Evolutionary conservation across 2,329 filamentous ascomycete genomes (phyloP).

Genomic region (Sporothrix humicola): DNA sequence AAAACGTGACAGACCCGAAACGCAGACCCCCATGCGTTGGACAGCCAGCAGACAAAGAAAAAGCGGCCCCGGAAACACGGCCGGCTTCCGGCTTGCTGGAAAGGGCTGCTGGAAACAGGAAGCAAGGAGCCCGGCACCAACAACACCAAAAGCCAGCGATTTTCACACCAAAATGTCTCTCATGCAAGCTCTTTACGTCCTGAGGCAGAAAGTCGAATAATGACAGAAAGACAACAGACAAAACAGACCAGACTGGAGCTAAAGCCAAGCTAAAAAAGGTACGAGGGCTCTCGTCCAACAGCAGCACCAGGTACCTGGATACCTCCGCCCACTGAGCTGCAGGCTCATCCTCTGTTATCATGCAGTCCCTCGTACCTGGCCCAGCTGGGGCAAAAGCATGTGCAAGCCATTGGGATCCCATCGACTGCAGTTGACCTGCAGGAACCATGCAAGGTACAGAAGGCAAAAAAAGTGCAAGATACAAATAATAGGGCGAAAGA

Average conservation of each 20-base stretch:
- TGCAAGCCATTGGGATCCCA: slow-evolving; percentile 7
- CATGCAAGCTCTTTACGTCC: slow-evolving; percentile 27
- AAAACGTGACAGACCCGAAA: slow-evolving; percentile 16
- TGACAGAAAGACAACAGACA: neutral
- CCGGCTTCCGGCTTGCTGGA: slow-evolving; percentile 22
- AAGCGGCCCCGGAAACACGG: neutral
- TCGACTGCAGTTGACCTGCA: slow-evolving; percentile 25
- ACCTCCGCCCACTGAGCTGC: neutral
- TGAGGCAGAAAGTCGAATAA: neutral
- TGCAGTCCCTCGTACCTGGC: slow-evolving; percentile 15
- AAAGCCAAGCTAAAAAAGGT: slow-evolving; percentile 1
- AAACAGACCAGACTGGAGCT: neutral
- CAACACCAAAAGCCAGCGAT: neutral
- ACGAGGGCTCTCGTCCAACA: slow-evolving; percentile 13
- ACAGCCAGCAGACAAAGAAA: slow-evolving; percentile 7
- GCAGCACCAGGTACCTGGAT: neutral
- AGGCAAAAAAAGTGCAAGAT: neutral
- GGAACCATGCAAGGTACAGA: slow-evolving; percentile 35
- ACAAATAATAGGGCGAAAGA: neutral
- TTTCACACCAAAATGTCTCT: neutral
- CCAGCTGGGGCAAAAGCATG: neutral
- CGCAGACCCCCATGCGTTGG: slow-evolving; percentile 11
- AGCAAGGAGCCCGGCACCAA: slow-evolving; percentile 2
- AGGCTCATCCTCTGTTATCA: slow-evolving; percentile 4
- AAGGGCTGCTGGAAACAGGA: slow-evolving; percentile 27